phyloP scores from a whole-genome alignment of 2,329 filamentous ascomycete species.

The Ascochyta koolunga region DNA sequence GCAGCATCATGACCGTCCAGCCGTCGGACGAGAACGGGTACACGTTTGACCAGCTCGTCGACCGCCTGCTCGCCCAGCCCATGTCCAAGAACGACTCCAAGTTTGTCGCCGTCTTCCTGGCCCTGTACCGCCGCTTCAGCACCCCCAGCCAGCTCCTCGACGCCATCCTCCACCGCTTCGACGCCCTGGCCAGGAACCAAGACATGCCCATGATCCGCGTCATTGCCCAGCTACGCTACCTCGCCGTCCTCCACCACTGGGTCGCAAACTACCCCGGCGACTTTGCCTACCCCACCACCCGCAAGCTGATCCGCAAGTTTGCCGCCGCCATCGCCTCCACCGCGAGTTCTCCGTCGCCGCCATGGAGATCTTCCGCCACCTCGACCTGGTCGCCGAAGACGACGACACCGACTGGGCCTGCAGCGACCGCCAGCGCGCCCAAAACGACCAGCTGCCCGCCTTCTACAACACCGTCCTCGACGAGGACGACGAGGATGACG shows the following conservation, averaged over 20 bases:
- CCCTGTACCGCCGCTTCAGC: conserved; percentile 91
- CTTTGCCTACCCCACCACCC: conserved; percentile 80
- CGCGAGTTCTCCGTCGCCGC: conserved; percentile 85
- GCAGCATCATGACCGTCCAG: conserved; percentile 42
- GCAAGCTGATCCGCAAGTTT: conserved; percentile 75
- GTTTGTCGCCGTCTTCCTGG: conserved; percentile 87
- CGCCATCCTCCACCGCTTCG: conserved; percentile 77
- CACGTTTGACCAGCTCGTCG: conserved; percentile 66
- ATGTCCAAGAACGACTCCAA: conserved; percentile 88
- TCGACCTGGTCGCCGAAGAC: conserved; percentile 79
- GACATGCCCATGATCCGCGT: conserved; percentile 76
- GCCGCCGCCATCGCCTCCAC: conserved; percentile 73
- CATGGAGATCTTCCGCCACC: conserved; percentile 79
- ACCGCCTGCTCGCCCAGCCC: conserved; percentile 81
- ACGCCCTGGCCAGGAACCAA: conserved; percentile 70
- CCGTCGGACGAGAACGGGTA: conserved; percentile 65
- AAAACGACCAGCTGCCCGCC: conserved; percentile 51
- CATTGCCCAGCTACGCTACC: conserved; percentile 79
- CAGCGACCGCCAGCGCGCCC: conserved; percentile 68
- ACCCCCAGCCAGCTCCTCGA: conserved; percentile 78
- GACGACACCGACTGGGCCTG: conserved; percentile 95
- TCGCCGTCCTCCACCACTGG: conserved; percentile 88
- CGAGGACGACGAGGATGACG: conserved; percentile 46
- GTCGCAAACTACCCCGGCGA: conserved; percentile 89
- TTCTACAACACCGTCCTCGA: conserved; percentile 50